phyloP scores from a whole-genome alignment of 129 eudicot genomes.

The Centrapalus pauciflorus region DNA sequence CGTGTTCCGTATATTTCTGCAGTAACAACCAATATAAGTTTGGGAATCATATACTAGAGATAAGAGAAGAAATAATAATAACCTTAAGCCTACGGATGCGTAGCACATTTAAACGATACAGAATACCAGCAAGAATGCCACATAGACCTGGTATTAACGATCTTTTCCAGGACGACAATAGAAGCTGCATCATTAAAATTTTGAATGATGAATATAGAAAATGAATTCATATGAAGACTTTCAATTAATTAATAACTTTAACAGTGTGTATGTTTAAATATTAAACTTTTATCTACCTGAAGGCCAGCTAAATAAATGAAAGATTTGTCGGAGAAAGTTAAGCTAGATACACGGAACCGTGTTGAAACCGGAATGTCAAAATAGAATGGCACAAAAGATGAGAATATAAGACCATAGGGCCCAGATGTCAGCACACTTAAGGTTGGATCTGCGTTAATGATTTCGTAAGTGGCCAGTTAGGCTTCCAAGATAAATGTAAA shows the following conservation, averaged over 20 bases:
- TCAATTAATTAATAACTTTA: neutral
- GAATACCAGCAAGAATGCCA: constrained; percentile 84
- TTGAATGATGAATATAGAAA: neutral
- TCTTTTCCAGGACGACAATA: constrained; percentile 93
- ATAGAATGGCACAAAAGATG: constrained; percentile 87
- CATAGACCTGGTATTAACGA: constrained; percentile 88
- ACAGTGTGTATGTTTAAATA: neutral
- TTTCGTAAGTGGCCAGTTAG: neutral
- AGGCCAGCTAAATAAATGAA: constrained; percentile 93
- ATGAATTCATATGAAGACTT: neutral
- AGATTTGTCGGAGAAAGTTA: constrained; percentile 86
- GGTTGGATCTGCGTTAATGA: constrained; percentile 68
- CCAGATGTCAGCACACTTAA: constrained; percentile 71
- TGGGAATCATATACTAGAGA: neutral
- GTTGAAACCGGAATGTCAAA: constrained; percentile 93
- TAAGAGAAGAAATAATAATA: neutral
- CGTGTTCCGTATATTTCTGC: neutral
- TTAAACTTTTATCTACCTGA: constrained; percentile 54
- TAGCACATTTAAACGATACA: constrained; percentile 71
- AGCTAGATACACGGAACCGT: constrained; percentile 69
- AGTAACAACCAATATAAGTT: neutral
- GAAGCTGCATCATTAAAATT: constrained; percentile 58
- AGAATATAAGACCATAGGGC: constrained; percentile 86
- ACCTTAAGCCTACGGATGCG: constrained; percentile 83
- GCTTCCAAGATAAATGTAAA: neutral